Evolutionary conservation across 2,329 filamentous ascomycete genomes (phyloP), one percentile per base, ranked within the genome.

Genomic region (Ophiocordyceps camponoti-rufipedis): DNA sequence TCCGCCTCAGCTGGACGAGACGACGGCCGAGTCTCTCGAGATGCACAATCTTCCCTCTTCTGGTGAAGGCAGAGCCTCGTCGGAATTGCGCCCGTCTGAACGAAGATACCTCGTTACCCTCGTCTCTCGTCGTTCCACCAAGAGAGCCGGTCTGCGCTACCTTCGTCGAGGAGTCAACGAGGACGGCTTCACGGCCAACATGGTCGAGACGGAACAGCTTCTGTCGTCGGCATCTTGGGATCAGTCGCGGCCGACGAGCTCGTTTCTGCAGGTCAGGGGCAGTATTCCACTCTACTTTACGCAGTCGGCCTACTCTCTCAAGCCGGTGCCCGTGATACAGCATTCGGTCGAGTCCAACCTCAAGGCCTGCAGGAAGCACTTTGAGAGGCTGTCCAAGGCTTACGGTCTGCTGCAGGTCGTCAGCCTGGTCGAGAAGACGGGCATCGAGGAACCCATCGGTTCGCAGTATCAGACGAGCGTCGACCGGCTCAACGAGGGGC

Each of bases 271-370:
- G 58, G 70, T 87, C 23, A 76, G 91, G 51, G 89, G 88, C 7
- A 95, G 88, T 19, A 94, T 96, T 50, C 91, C 91, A 0, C 63
- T 96, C 0, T 96, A 91, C 66, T 98, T 95, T 58, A 93, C 88
- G 0, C 91, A 98, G 56, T 86, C 84, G 0, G 88, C 89, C 0
- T 96, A 94, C 60, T 87, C 86, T 10, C 76, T 96, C 52, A 95
- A 94, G 57, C 91, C 91, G 0, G 72, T 83, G 11, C 87, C 89
- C 0, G 74, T 84, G 13, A 66, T 93, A 33, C 84, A 87, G 58
- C 87, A 94, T 52, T 93, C 86, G 0, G 67, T 74, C 4, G 78
- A 85, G 42, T 78, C 79, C 12, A 98, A 96, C 53, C 80, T 80
- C 46, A 65, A 70, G 42, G 89, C 89, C 0, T 83, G 91, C 57